Base-by-base conservation (phyloP, 2,329 filamentous ascomycete genomes). In the Sporothrix globosa region DNA sequence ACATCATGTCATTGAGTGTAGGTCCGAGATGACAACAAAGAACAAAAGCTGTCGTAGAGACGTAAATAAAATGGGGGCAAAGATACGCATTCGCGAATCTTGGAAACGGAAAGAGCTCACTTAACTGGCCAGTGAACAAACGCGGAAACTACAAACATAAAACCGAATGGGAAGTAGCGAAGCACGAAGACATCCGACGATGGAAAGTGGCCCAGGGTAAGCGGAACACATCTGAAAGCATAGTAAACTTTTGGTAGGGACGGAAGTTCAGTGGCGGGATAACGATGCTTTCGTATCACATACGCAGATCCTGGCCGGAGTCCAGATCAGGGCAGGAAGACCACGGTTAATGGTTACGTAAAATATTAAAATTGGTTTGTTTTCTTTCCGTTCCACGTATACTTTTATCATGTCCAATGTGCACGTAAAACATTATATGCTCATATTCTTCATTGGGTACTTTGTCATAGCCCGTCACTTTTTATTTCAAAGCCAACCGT, bases 401-500 rank as follows among this genome's bases (percentile, higher is more conserved):
- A 2, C 53, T 50, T 50, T 66, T 34, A 34, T 50, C 67, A 60
- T 68, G 50, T 60, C 67, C 67, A 68, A 68, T 50, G 24, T 34
- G 41, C 41, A 44, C 53, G 67, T 68, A 24, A 60, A 34, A 60
- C 67, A 68, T 68, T 53, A 50, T 68, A 39, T 58, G 52, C 52
- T 60, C 67, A 44, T 48, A 41, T 48, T 56, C 54, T 60, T 52
- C 21, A 41, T 50, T 13, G 17, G 14, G 46, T 66, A 19, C 46
- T 50, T 39, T 53, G 27, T 66, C 14, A 34, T 6, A 6, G 46
- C 27, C 46, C 63, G 44, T 65, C 24, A 65, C 46, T 19, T 54
- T 34, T 44, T 54, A n/a, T 52, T 27, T n/a, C 19, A 30, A n/a
- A 10, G 44, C 6, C 24, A 30, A 24, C 63, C 24, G 11, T 9